Conservation (phyloP, 106 monocot species). For the Posidonia australis region DNA sequence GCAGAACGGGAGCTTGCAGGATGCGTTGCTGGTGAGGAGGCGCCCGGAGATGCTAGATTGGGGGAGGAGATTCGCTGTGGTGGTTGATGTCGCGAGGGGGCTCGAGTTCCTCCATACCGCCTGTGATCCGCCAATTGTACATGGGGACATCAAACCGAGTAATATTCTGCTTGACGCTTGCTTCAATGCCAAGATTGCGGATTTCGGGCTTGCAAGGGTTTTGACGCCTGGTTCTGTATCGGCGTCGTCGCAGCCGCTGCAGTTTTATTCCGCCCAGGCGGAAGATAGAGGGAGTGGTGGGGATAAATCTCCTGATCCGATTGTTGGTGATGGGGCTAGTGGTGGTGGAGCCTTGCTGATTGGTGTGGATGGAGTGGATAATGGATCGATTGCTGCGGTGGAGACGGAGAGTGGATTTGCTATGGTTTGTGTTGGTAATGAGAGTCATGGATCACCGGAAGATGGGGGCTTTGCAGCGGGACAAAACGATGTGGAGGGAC, state of each 20-base stretch:
- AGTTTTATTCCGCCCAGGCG: neutral
- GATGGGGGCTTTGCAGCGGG: slow-evolving; percentile 1
- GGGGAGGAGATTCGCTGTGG: slow-evolving; percentile 39
- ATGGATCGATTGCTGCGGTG: slow-evolving; percentile 18
- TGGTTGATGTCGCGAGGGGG: slow-evolving; percentile 54
- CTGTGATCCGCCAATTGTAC: slow-evolving; percentile 65
- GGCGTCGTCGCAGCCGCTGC: neutral
- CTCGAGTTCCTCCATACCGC: slow-evolving; percentile 54
- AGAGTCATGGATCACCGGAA: slow-evolving; percentile 20
- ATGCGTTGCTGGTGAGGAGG: slow-evolving; percentile 52
- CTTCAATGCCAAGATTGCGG: slow-evolving; percentile 68
- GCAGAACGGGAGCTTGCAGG: slow-evolving; percentile 80
- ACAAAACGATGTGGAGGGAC: slow-evolving; percentile 13
- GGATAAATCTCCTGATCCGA: slow-evolving; percentile 1
- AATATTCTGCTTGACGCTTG: slow-evolving; percentile 73
- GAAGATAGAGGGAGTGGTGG: neutral
- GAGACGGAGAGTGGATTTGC: slow-evolving; percentile 37
- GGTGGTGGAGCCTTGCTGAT: slow-evolving; percentile 24
- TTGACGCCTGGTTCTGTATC: neutral
- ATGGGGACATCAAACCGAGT: slow-evolving; percentile 93
- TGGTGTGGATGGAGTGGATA: slow-evolving; percentile 13
- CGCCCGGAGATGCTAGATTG: slow-evolving; percentile 55
- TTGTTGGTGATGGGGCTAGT: slow-evolving; percentile 1
- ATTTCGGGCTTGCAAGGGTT: slow-evolving; percentile 67
- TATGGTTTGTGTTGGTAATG: neutral